Percentiles rank a stretch among this genome's conserved stretches.
These are phyloP conservation scores for Saccharomycopsis schoenii DNA, from an alignment of 805 yeast genomes.

Conservation along the genomic window DNA sequence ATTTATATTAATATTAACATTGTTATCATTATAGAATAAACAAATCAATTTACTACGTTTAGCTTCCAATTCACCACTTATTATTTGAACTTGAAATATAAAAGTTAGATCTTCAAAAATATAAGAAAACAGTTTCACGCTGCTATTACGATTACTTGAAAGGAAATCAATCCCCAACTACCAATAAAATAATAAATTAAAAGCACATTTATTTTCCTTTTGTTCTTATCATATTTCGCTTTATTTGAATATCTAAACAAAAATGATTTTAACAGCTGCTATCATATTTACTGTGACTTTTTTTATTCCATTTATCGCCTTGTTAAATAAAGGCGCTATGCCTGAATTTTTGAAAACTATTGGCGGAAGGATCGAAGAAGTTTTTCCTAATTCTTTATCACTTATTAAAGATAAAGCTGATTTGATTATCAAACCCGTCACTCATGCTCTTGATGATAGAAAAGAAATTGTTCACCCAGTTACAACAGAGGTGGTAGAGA, in stretches of 20 bases:
- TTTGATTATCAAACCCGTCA: not conserved
- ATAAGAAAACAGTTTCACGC: too few relatives aligned
- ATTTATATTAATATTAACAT: too few relatives aligned
- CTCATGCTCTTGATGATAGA: not conserved
- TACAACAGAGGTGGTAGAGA: not conserved
- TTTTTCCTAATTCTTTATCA: conserved; percentile 8
- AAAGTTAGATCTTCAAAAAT: too few relatives aligned
- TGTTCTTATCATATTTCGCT: too few relatives aligned
- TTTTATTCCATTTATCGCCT: conserved; percentile 15
- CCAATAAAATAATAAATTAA: too few relatives aligned
- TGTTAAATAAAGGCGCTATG: conserved; percentile 10
- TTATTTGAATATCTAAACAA: conserved; percentile 16
- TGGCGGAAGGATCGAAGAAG: conserved; percentile 4
- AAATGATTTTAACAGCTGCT: conserved; percentile 14
- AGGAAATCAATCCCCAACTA: too few relatives aligned
- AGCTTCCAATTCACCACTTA: too few relatives aligned
- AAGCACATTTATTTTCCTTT: too few relatives aligned
- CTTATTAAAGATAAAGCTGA: not conserved
- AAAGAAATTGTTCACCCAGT: not conserved
- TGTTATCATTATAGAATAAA: too few relatives aligned
- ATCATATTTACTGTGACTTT: conserved; percentile 15
- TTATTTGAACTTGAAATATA: too few relatives aligned
- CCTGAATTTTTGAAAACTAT: conserved; percentile 10
- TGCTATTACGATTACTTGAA: too few relatives aligned
- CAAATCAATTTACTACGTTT: too few relatives aligned